Evolutionary conservation across 2,329 filamentous ascomycete genomes (phyloP).

Genomic region (Aspergillus brunneoviolaceus): DNA sequence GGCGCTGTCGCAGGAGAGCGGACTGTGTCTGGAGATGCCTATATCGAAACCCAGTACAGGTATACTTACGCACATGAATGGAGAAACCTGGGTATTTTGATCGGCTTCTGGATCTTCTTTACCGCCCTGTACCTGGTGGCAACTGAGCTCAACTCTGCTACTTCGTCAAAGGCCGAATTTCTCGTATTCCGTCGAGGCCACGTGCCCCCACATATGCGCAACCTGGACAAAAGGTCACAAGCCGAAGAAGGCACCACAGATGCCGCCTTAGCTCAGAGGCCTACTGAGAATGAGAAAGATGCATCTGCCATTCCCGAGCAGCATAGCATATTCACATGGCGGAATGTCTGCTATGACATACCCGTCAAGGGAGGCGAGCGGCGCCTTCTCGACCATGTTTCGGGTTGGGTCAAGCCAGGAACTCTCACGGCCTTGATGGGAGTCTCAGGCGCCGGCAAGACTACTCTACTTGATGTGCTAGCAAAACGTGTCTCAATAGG

Average conservation of each 20-base stretch:
- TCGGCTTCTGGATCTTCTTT: slow-evolving; percentile 65
- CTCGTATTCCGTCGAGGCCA: slow-evolving; percentile 64
- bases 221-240: slow-evolving; percentile 24
- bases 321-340: slow-evolving; percentile 51
- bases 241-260: slow-evolving; percentile 20
- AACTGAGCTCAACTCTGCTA: slow-evolving; percentile 64
- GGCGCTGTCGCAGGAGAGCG: slow-evolving; percentile 56
- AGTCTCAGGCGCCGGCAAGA: slow-evolving; percentile 63
- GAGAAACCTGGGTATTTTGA: slow-evolving; percentile 68
- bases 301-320: slow-evolving; percentile 32
- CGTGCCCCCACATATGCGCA: slow-evolving; percentile 42
- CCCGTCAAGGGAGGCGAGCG: slow-evolving; percentile 51
- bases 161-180: slow-evolving; percentile 64
- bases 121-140: slow-evolving; percentile 62
- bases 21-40: slow-evolving; percentile 62
- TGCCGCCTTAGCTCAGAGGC: slow-evolving; percentile 13
- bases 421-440: slow-evolving; percentile 61
- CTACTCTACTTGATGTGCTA: slow-evolving; percentile 58
- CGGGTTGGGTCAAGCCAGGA: slow-evolving; percentile 57
- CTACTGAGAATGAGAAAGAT: slow-evolving; percentile 15
- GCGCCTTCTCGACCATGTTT: slow-evolving; percentile 55
- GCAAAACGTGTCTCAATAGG: slow-evolving; percentile 61
- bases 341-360: slow-evolving; percentile 57
- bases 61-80: slow-evolving; percentile 61
- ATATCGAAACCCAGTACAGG: slow-evolving; percentile 55